Evolutionary conservation across 352 stramenopile species (phyloP).

Genomic region (Pythium oligandrum): DNA sequence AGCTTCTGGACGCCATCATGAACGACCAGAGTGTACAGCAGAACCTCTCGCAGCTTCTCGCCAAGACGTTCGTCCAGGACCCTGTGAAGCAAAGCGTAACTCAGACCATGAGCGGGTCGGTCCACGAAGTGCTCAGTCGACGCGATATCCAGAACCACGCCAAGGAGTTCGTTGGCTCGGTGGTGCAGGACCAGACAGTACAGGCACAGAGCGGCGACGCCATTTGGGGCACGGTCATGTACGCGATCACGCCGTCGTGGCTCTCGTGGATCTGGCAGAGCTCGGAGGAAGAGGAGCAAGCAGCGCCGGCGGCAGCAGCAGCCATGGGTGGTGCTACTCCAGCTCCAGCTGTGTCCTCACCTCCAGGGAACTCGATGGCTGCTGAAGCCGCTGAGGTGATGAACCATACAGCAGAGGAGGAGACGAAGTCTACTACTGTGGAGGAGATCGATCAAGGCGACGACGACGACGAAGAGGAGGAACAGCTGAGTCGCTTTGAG

Average conservation of each 20-base stretch:
- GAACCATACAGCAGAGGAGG: slow-evolving; percentile 17
- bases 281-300: slow-evolving; percentile 11
- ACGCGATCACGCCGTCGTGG: slow-evolving; percentile 69
- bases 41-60: slow-evolving; percentile 58
- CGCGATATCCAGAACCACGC: slow-evolving; percentile 75
- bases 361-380: slow-evolving; percentile 16
- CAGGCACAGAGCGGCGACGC: slow-evolving; percentile 73
- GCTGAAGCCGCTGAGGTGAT: slow-evolving; percentile 26
- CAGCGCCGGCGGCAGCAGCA: slow-evolving; percentile 22
- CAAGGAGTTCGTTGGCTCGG: slow-evolving; percentile 75
- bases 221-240: slow-evolving; percentile 79
- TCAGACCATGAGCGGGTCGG: slow-evolving; percentile 48
- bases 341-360: no score
- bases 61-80: slow-evolving; percentile 63
- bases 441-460: background rate
- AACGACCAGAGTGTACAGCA: slow-evolving; percentile 41
- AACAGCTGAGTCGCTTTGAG: slow-evolving; percentile 10
- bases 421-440: background rate
- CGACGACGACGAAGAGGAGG: background rate
- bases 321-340: background rate
- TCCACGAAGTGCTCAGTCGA: slow-evolving; percentile 74
- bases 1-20: slow-evolving; percentile 64
- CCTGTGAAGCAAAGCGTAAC: slow-evolving; percentile 59
- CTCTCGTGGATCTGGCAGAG: slow-evolving; percentile 73
- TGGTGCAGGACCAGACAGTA: slow-evolving; percentile 81